Percentiles rank a stretch among this genome's conserved stretches.
These are phyloP conservation scores for Stevia rebaudiana DNA, from an alignment of 140 eudicot genomes.

Conservation along the genomic window DNA sequence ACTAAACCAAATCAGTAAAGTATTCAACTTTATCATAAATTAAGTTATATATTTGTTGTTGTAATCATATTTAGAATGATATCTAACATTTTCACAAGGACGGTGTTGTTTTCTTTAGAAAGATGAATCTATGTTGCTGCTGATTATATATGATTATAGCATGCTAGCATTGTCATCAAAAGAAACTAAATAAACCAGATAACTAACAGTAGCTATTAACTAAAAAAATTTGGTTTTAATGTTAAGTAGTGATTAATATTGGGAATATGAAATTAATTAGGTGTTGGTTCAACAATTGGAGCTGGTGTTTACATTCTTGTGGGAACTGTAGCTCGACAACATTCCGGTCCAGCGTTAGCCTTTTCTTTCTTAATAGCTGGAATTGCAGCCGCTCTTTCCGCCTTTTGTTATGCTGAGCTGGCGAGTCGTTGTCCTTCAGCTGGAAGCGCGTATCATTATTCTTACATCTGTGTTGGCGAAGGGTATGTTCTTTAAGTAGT, in stretches of 20 bases:
- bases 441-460: constrained; percentile 98
- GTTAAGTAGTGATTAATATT: neutral
- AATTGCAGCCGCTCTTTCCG: constrained; percentile 97
- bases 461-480: constrained; percentile 95
- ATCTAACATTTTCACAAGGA: too few relatives aligned
- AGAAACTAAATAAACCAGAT: neutral
- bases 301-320: constrained; percentile 98
- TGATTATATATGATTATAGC: too few relatives aligned
- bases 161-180: neutral
- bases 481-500: constrained; percentile 43
- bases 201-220: too few relatives aligned
- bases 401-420: constrained; percentile 97
- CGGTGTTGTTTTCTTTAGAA: too few relatives aligned
- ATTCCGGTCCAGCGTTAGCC: constrained; percentile 87
- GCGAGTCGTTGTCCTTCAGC: constrained; percentile 99
- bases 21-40: neutral
- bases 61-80: too few relatives aligned
- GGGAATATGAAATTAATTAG: constrained; percentile 28
- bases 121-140: too few relatives aligned
- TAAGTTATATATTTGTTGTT: too few relatives aligned
- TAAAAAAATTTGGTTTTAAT: neutral
- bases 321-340: constrained; percentile 97
- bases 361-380: constrained; percentile 91
- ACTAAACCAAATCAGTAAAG: neutral
- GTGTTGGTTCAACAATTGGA: constrained; percentile 98